Evolutionary conservation across 257 asterid species (phyloP).

Genomic region (Plantago ovata): DNA sequence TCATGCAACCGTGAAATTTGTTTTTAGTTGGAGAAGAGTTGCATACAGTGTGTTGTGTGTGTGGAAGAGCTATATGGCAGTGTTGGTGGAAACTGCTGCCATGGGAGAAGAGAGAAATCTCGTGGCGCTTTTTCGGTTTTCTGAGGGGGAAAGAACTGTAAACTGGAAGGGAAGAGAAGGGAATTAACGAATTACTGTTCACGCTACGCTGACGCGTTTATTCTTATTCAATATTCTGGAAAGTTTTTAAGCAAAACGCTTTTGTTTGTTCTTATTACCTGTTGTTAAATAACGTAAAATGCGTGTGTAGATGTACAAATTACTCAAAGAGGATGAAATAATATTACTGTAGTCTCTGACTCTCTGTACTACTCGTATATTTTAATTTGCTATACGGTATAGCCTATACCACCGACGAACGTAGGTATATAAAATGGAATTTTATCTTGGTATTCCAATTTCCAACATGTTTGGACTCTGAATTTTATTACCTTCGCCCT

Average conservation of each 20-base stretch:
- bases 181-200: not conserved
- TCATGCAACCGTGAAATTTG: not conserved
- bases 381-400: no score
- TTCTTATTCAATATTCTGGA: not conserved
- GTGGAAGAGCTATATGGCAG: slow-evolving; percentile 4
- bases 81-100: slow-evolving; percentile 10
- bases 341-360: no score
- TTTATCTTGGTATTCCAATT: no score
- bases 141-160: not conserved
- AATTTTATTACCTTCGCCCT: no score
- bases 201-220: not conserved
- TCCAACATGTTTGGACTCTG: no score
- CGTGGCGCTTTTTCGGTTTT: slow-evolving; percentile 8
- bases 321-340: no score
- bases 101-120: slow-evolving; percentile 1
- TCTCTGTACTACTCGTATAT: no score
- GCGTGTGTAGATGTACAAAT: no score
- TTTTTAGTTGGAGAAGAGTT: not conserved
- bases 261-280: not conserved
- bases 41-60: not conserved
- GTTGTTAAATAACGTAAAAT: no score
- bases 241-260: not conserved
- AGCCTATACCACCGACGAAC: no score
- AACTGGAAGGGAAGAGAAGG: not conserved
- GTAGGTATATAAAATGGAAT: no score